Conservation (phyloP, 257 asterid species). For the Fraxinus pennsylvanica region DNA sequence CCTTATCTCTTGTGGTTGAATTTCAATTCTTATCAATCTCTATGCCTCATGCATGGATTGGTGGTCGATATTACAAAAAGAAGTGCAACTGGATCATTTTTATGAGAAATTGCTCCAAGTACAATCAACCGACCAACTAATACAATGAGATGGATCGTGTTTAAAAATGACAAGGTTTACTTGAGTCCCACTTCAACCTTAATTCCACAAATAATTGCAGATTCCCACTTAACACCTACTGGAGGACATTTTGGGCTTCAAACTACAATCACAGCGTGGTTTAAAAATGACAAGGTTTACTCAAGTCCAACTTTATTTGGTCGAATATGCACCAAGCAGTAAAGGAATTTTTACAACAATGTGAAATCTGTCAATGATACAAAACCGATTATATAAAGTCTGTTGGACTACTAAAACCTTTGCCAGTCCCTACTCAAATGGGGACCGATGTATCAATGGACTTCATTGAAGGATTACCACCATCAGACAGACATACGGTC, state of each 20-base stretch:
- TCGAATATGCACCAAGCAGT: not conserved
- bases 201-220: no score
- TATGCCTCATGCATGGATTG: no score
- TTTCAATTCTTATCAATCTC: no score
- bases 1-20: no score
- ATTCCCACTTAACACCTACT: not conserved
- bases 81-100: no score
- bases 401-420: constrained; percentile 7
- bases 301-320: not conserved
- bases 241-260: not conserved
- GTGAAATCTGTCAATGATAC: not conserved
- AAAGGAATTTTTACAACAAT: not conserved
- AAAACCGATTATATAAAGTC: not conserved
- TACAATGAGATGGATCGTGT: no score
- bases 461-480: constrained; percentile 17
- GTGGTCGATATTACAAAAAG: no score
- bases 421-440: not conserved
- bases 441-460: constrained; percentile 21
- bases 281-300: no score
- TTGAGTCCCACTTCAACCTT: no score
- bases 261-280: not conserved
- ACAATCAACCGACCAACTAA: no score
- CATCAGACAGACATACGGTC: not conserved
- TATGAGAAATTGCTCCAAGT: no score
- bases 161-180: no score